Base-by-base conservation (phyloP, 306 rosid species). In the Castanopsis chinensis region DNA sequence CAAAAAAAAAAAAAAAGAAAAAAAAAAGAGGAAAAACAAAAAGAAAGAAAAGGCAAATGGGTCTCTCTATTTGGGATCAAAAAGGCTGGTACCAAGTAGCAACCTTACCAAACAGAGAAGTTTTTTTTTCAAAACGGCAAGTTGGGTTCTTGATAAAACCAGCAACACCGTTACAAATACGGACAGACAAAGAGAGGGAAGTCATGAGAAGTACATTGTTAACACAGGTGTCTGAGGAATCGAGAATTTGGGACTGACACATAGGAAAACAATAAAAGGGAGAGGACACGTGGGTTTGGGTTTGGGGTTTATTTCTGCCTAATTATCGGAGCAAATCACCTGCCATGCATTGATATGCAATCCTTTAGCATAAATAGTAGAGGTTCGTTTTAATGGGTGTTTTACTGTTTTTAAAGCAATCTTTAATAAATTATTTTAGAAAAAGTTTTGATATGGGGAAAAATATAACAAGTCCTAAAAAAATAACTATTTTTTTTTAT, bases 211-310 rank as follows among this genome's bases (percentile, higher is more conserved):
- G 52, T 80, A 23, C 51, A 18, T n/a, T 23, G 12, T 33, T 21
- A 52, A 65, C 53, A 82, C 78, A 81, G 80, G 79, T 83, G 84
- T 80, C 76, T 69, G 73, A 74, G 81, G 11, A 72, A 43, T 82
- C 76, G 85, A 74, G 71, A 64, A 82, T 72, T 74, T 75, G 72
- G 69, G 67, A 78, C 20, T 60, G 75, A 80, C 88, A 86, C 82
- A 63, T 54, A 45, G 77, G 76, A 61, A 67, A 67, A 70, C 30
- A 6, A 53, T 2, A 10, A 65, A 33, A 79, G 28, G 57, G 35
- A 9, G 25, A 4, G 20, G 78, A 76, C 87, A 79, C 87, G 87
- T 69, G 83, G 79, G 14, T 80, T 6, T 21, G 25, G 14, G 23
- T 71, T 14, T 65, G 54, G 69, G 51, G 52, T 63, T 52, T 14